Evolutionary conservation across 2,329 filamentous ascomycete species (phyloP), one percentile per base, ranked within the genome.

Genomic region (Fusarium sp.): DNA sequence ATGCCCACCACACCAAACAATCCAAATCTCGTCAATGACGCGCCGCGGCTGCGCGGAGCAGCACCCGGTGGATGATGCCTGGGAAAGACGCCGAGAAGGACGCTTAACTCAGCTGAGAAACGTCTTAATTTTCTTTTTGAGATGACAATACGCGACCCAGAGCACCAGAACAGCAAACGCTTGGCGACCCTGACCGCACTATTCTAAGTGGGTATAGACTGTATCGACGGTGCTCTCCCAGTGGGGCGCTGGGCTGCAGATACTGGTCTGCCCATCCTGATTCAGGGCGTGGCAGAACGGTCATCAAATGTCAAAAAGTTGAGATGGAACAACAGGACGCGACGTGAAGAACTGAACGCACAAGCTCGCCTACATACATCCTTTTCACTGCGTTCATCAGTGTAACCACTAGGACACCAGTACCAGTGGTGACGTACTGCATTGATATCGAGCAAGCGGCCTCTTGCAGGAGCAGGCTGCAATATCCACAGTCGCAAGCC

Each of bases 21-120:
- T 24, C 41, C 69, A 77, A 73, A 69, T 69, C 41, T 75, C 71
- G 58, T 66, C 62, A 71, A 75, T 67, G 69, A 74, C 56, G 73
- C 61, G 59, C 73, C 62, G 58, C 64, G 62, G 62, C 61, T 68
- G 48, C 57, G 64, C 64, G 73, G 68, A 67, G 63, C 64, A 66
- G 59, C 45, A 71, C 55, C 73, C 67, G 62, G 68, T 72, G 64
- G 68, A 65, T 70, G 62, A 73, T 73, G 65, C 72, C 57, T 68
- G 65, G 75, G 63, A 63, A 69, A 69, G 66, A 57, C 68, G 70
- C 61, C 61, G 63, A 73, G 50, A 60, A 66, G 20, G 68, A 74
- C 75, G 76, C 75, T 75, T 78, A 67, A 76, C 76, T 77, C 66
- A 78, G 76, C 72, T 73, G 69, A 78, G 75, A 60, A 77, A 70